A percentile compares a stretch with the other conserved stretches of the same genome.
Evolutionary conservation across 2,329 filamentous ascomycete species (phyloP).

Genomic region (Penicillium sp.): DNA sequence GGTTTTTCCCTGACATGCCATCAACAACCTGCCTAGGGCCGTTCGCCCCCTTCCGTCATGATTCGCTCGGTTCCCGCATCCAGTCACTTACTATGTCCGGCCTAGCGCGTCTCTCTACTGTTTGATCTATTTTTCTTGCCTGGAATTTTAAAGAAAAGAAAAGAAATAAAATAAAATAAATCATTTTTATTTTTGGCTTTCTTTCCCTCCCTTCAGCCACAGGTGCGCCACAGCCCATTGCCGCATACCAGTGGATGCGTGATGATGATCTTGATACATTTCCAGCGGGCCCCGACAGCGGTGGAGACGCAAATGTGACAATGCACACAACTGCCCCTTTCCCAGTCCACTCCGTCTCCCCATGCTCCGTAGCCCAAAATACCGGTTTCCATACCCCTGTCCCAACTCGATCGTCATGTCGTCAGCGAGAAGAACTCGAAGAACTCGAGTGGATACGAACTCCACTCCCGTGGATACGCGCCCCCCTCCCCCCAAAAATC

Average conservation of each 20-base stretch:
- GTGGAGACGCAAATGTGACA: slow-evolving; percentile 11
- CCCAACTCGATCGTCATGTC: slow-evolving; percentile 16
- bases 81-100: slow-evolving; percentile 13
- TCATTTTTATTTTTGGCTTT: neutral
- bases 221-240: slow-evolving; percentile 11
- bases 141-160: neutral
- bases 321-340: slow-evolving; percentile 11
- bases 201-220: slow-evolving; percentile 8
- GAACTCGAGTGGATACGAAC: slow-evolving; percentile 1
- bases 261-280: slow-evolving; percentile 14
- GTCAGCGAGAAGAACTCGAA: slow-evolving; percentile 10
- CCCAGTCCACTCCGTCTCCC: slow-evolving; percentile 1
- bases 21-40: slow-evolving; percentile 16
- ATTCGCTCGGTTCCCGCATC: slow-evolving; percentile 8
- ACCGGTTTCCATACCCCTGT: slow-evolving; percentile 4
- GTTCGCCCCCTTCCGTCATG: slow-evolving; percentile 27
- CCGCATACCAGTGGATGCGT: slow-evolving; percentile 13
- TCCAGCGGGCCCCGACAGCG: neutral
- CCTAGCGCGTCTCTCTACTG: slow-evolving; percentile 13
- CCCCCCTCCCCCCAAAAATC: neutral
- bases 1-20: slow-evolving; percentile 18
- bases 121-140: slow-evolving; percentile 6
- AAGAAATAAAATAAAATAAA: neutral
- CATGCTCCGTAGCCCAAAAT: neutral
- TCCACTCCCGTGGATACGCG: slow-evolving; percentile 15